A percentile compares a stretch with the other conserved stretches of the same genome.
phyloP scores from a whole-genome alignment of 371 early-diverging fungal species.

The Thermomucor indicae-seudaticae region DNA sequence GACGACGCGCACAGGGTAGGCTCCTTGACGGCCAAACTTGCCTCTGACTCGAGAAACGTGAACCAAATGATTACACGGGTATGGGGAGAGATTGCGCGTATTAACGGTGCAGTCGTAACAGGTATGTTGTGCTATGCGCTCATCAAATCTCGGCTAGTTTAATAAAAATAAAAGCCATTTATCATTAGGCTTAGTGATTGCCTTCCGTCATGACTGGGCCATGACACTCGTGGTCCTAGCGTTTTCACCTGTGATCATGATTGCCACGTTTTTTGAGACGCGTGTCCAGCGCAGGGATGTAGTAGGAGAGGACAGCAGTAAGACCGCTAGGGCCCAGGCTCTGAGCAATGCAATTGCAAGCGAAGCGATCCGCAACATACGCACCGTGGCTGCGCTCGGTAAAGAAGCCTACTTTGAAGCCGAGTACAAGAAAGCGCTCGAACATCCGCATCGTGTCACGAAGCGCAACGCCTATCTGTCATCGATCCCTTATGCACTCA shows the following conservation, averaged over 20 bases:
- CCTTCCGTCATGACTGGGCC: conserved; percentile 51
- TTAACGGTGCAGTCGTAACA: conserved; percentile 33
- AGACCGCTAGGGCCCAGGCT: conserved; percentile 64
- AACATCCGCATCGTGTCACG: conserved; percentile 63
- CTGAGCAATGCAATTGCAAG: conserved; percentile 69
- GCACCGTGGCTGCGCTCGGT: conserved; percentile 81
- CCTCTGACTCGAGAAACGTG: conserved; percentile 66
- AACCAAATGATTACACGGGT: conserved; percentile 56
- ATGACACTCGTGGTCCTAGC: conserved; percentile 54
- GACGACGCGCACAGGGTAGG: conserved; percentile 54
- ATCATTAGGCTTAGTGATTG: conserved; percentile 38
- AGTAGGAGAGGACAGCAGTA: conserved; percentile 55
- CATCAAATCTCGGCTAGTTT: not conserved
- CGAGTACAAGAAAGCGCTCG: conserved; percentile 51
- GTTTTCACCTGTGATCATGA: conserved; percentile 46
- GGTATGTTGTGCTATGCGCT: conserved; percentile 13
- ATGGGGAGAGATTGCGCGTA: conserved; percentile 46
- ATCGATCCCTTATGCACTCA: conserved; percentile 63
- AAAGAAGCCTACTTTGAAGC: conserved; percentile 69
- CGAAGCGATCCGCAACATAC: conserved; percentile 84
- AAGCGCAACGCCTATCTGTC: conserved; percentile 50
- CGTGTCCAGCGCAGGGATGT: conserved; percentile 36
- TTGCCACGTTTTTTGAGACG: conserved; percentile 38
- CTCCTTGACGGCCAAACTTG: conserved; percentile 68
- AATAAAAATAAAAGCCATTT: not conserved